Base-by-base conservation (phyloP, 805 yeast genomes). In the Grigorovia transvaalensis region DNA sequence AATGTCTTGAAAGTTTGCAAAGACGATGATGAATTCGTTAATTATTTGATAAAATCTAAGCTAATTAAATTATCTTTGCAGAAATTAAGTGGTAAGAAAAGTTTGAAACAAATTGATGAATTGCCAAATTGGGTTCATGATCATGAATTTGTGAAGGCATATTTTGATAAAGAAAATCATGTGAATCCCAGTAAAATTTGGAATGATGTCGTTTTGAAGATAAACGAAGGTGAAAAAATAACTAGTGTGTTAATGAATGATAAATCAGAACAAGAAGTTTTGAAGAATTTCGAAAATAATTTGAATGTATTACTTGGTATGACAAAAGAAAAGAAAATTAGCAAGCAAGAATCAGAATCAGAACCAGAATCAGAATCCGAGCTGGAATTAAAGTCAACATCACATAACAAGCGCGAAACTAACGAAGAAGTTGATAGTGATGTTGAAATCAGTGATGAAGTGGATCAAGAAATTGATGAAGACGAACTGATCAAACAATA, bases 151-250 rank as follows among this genome's bases (percentile, higher is more conserved):
- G 54, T 60, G 44, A 56, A 56, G 15, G 61, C 61, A 1, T 46
- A 67, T 17, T 60, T 59, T 11, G 70, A 71, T 47, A 65, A 71
- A 49, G 56, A 62, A 4, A 40, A 65, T 50, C 44, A 65, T 48
- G 58, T 57, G 17, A 77, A 80, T 57, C 84, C 86, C 17, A 65
- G 74, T 1, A 68, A 74, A 44, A 66, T 70, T 38, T 80, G 73
- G 65, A 71, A 67, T 49, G 65, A 66, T 9, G 57, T 63, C 12
- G 56, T 66, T 1, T 41, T 58, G 46, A 58, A 58, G 35, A 57
- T 54, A 23, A 59, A 59, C 7, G 57, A 57, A 15, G 62, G 61
- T 11, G 63, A 59, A 20, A 60, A 61, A 43, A 48, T 65, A 11
- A 50, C 59, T 42, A 80, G 82, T 59, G 73, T 71, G 51, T 59